Base-by-base conservation (phyloP, 2,329 filamentous ascomycete genomes). In the Claviceps sp. region DNA sequence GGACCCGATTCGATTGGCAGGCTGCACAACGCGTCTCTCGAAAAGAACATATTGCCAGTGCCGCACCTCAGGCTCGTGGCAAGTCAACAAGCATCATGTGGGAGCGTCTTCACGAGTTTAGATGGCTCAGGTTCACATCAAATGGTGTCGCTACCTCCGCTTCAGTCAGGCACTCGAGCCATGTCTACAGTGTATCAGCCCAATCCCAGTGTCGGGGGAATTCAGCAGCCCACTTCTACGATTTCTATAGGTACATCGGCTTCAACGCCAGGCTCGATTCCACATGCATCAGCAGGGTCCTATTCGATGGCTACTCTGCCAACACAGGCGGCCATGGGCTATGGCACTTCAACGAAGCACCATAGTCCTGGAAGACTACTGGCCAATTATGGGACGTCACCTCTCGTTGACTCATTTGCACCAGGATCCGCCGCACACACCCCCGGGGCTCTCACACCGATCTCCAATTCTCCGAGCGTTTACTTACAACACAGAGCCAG, bases 401-500 rank as follows among this genome's bases (percentile, higher is more conserved):
- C 81, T 0, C 65, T 85, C n/a, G 77, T 76, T n/a, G 79, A 82
- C 16, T 74, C 79, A 22, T 85, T 78, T 50, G 72, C 71, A 6
- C 71, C 74, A 45, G 64, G 58, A 48, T 77, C 79, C 2, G 68
- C 72, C 11, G 70, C 76, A 11, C 77, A 81, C 50, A 80, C 82
- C 8, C 83, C 85, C 2, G 62, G 68, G 41, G 59, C 59, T 4
- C 77, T 82, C 48, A 80, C 82, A 8, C 82, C 85, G 5, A 80
- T 81, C 45, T 84, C 87, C 37, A 78, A 93, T 57, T 97, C 93
- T 37, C 91, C 91, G 1, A 90, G 87, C 11, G 81, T 88, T 61
- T 94, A 94, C 68, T 74, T 96, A 40, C 85, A 87, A 62, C 88
- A 95, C 64, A 81, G 93, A 52, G 84, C 87, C 56, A 97, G 91